Evolutionary conservation across 345 rosid species (phyloP), one percentile per base, ranked within the genome.

Genomic region (Bruguiera parviflora): DNA sequence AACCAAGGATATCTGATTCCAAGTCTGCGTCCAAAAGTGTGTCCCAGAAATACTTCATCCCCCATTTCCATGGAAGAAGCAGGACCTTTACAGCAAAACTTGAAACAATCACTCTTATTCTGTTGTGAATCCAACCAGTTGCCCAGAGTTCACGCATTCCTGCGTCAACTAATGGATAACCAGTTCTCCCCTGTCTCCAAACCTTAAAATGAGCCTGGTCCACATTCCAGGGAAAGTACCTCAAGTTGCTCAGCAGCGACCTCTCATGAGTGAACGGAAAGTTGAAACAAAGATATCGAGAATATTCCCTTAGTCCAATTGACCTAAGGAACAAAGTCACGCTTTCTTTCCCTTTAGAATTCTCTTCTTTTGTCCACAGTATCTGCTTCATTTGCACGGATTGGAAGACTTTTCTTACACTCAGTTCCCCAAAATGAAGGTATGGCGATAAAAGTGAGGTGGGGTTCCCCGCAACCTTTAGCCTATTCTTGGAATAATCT

Each of bases 141-240:
- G 98, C 98, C 98, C 98, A 93, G 53, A 93, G 92, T 84, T 93
- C 96, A 62, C 98, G 89, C 98, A 93, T 93, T 64, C 97, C 98
- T 0, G 97, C 96, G 84, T 93, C 98, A 19, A 93, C 98, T 69
- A 94, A 75, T 0, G 97, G 97, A 72, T 94, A 94, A 27, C 97
- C 98, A 0, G 97, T 94, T 77, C 90, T 78, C 29, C 97, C 98
- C 81, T 89, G 97, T 77, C 95, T 89, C 98, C 98, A 94, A 29
- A 82, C 86, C 85, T 94, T 94, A 75, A 91, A 94, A 77, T 73
- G 71, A 6, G 69, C 84, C 66, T 80, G 81, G 73, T 88, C 79
- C 8, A 84, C 75, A 72, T 83, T 47, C 96, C 96, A 94, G 11
- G 98, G 97, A 80, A 94, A 91, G 67, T 82, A 82, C 63, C 81